Base-by-base conservation (phyloP, 2,329 filamentous ascomycete species). In the Colletotrichum zoysiae region DNA sequence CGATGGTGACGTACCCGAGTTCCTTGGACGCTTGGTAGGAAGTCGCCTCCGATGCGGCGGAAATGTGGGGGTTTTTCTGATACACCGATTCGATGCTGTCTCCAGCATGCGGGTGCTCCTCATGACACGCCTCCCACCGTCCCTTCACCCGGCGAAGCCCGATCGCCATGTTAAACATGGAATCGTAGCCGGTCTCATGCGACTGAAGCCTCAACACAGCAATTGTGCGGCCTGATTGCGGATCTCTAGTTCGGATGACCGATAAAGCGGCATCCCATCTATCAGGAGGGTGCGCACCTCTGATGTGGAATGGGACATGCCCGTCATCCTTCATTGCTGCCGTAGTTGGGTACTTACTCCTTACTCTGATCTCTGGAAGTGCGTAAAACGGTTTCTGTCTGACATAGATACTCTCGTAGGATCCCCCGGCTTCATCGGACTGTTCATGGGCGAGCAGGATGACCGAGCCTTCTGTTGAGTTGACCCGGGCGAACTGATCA, bases 351-450 rank as follows among this genome's bases (percentile, higher is more conserved):
- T 33, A 26, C 18, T 42, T 56, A 1, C 42, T 35, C 12, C 20
- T n/a, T 1, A 69, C 53, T 9, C 42, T 56, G 16, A 69, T 23
- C 53, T 69, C 60, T 3, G 66, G 66, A 2, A 69, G 33, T 14
- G 66, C 60, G 30, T 69, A 40, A n/a, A 69, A 69, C 0, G 66
- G 66, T 5, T 40, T 65, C 12, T 69, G 60, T 23, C 38, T 69
- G 18, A 69, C 60, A 20, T 69, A 69, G 12, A 69, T 55, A 4
- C 64, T 69, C 16, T 65, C 42, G 6, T 58, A 56, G 18, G 42
- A 35, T 6, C 66, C 66, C 4, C 50, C 38, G 4, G 44, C 56
- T 9, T 69, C 66, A 20, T 69, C 51, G 8, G 64, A 44, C 5
- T 35, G 30, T 2, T 69, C 60, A 1, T 65, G 35, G 16, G 61